Base-by-base conservation (phyloP, 495 filamentous ascomycete species). In the Aspergillus incahuasiensis region DNA sequence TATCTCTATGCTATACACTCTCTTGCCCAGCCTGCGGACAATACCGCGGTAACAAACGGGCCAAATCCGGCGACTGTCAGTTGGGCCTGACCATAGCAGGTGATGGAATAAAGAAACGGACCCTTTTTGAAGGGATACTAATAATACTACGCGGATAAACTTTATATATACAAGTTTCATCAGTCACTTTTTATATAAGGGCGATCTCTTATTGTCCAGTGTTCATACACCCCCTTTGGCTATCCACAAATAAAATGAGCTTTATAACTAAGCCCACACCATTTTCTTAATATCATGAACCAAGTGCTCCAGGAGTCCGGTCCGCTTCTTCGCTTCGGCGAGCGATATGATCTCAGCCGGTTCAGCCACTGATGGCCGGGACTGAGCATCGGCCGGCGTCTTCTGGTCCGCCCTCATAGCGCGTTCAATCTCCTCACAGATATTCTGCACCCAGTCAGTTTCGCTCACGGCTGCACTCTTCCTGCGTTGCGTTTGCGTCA, bases 241-340 rank as follows among this genome's bases (percentile, higher is more conserved):
- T 50, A 48, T 42, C 11, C 21, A 35, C n/a, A 51, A 32, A 35
- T 20, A 41, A 5, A 18, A 43, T n/a, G 32, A 35, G 9, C 18
- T 20, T 30, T 15, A 15, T 20, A 40, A 3, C 50, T 57, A 94
- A 54, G 88, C 89, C 92, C 92, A 97, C 21, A 97, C 89, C 68
- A 96, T 69, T 78, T 89, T 92, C 81, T 92, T 96, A 48, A 97
- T 74, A 54, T 84, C 85, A 75, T 96, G 88, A 9, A 88, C 87
- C 63, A 91, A 68, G 67, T 90, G 83, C 74, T 98, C 92, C 41
- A 98, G 65, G 63, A 91, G 75, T 6, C 90, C 88, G 3, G 92
- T 97, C 52, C 86, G 89, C 74, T 82, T 90, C 82, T 82, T 91
- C 56, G 94, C 94, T 65, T 96, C 91, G 3, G 79, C 82, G 57